Base-by-base conservation (phyloP, 2,329 filamentous ascomycete genomes). In the Colletotrichum tropicale region DNA sequence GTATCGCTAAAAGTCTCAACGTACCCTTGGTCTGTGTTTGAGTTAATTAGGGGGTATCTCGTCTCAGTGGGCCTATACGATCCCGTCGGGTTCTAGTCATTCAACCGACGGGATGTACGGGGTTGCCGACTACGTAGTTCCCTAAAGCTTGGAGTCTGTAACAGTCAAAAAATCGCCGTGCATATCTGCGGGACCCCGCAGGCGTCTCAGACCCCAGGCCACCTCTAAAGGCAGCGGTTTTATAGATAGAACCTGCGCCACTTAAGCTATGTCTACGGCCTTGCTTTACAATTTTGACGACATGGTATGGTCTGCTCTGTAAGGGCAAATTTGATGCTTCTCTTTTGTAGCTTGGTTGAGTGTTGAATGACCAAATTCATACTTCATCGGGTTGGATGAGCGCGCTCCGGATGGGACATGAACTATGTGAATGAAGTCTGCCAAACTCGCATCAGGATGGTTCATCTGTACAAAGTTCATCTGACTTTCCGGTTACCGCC, bases 51-150 rank as follows among this genome's bases (percentile, higher is more conserved):
- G 21, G 26, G 21, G 52, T 56, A 56, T n/a, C 4, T 26, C 12
- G 21, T 56, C 21, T 56, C 6, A 0, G 15, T 0, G 52, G 52
- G 13, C 0, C 52, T 15, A 0, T 16, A 43, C 38, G 38, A 43
- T 43, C 18, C 38, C 38, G 38, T 43, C 38, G 38, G 9, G 9
- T 43, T 43, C 38, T 43, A 43, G 38, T 43, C 38, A 43, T 43
- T 43, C 38, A 43, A 1, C 38, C 38, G 38, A 43, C 38, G 21
- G 24, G n/a, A 56, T 24, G 15, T 56, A 56, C 52, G 26, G 52
- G 52, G 52, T 56, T 26, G 21, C 52, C 26, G 21, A 56, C 21
- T 24, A 13, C 7, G 21, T 56, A 7, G 12, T 56, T 28, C 52
- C 21, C 16, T 26, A 28, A 1, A 56, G 52, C 21, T 56, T 56